Base-by-base conservation (phyloP, 495 filamentous ascomycete species). In the Parachaetomium inaequale region DNA sequence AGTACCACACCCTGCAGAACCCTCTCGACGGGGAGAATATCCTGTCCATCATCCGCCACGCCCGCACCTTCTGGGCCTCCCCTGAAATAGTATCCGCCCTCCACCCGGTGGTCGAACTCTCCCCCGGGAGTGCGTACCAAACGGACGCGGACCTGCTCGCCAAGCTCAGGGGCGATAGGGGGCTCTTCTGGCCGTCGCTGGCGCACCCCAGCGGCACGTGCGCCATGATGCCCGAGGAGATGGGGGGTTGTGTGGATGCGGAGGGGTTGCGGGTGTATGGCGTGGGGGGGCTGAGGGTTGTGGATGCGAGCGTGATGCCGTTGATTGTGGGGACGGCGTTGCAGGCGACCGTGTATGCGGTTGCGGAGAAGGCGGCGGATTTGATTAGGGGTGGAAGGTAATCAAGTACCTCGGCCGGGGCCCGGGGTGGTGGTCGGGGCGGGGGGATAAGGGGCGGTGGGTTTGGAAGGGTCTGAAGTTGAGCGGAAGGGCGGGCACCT, bases 181-280 rank as follows among this genome's bases (percentile, higher is more conserved):
- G n/a, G 0, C 17, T 61, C 7, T 62, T 68, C 14, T 63, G 60
- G 58, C 63, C 66, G 4, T 45, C 45, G 7, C 59, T 67, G 5
- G 66, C 60, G 5, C 75, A 78, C 40, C 66, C 72, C 0, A 55
- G 66, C 23, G 76, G 77, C 1, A 75, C 76, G 1, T 73, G 72
- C 28, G 73, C 76, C 19, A 78, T 79, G 75, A 74, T 77, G 72
- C 66, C 75, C 0, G 67, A 72, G 47, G 61, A 66, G 26, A 59
- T 70, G 10, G 76, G 76, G 0, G 74, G 79, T 1, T 81, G 84
- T 25, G 84, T 83, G 0, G 81, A 82, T 63, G 53, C 66, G 4
- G 71, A 77, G n/a, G n/a, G n/a, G 31, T 66, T 86, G 26, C 79
- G 80, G 66, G 82, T 87, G 0, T 78, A 85, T 54, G 85, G 81